Base-by-base conservation (phyloP, 768 basidiomycete genomes). In the Lactarius psammicola region DNA sequence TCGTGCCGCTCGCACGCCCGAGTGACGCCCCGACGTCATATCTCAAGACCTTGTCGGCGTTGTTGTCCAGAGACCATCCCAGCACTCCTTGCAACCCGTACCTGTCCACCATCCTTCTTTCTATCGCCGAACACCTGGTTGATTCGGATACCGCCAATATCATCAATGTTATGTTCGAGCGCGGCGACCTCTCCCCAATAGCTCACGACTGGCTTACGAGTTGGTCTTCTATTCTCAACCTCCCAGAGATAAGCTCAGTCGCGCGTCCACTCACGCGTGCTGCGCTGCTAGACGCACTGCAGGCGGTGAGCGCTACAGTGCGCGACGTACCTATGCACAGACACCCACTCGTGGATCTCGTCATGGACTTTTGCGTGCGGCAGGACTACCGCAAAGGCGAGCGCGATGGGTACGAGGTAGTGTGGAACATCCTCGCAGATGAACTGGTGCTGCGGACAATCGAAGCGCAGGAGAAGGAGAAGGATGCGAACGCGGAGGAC, bases 291-390 rank as follows among this genome's bases (percentile, higher is more conserved):
- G 78, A 81, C 23, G 78, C 83, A 2, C 76, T 92, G 38, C 79
- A 85, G 62, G 74, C 73, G 11, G 84, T 86, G 2, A 89, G 89
- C 70, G 83, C 86, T 17, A 83, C 82, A 34, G 81, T 92, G 44
- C 85, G 81, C 71, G 90, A 92, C 68, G 87, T 91, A 79, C 82
- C 80, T 36, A 76, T 77, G 13, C 90, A 92, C 73, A 80, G 90
- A 46, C 79, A 80, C 60, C 77, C 79, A 17, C 73, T 84, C 18
- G 80, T 79, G 0, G 79, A 84, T 59, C 74, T 90, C 38, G 81
- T 90, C 0, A 80, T 83, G 74, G 77, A 79, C 53, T 82, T 84
- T 68, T 83, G 82, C 74, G 74, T 75, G 66, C 72, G 71, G 57
- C 76, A 77, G 57, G 69, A 60, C 55, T 53, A 55, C 15, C 56